phyloP scores from a whole-genome alignment of 495 filamentous ascomycete species.

The Physcia stellaris region DNA sequence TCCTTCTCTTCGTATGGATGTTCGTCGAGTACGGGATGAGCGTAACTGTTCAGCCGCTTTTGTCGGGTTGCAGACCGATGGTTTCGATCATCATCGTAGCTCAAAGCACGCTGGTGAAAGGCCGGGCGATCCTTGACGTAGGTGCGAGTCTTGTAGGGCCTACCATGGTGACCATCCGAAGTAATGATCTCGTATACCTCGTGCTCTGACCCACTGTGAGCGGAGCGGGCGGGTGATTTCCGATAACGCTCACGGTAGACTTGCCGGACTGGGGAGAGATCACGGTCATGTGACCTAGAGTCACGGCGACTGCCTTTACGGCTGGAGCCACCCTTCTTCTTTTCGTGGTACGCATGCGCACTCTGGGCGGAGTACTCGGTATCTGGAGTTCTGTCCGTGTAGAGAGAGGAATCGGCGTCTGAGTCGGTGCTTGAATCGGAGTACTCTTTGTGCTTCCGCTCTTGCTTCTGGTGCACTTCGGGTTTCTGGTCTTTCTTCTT shows the following conservation, averaged over 20 bases:
- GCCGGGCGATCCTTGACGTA: neutral
- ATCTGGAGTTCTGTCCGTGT: constrained; percentile 3
- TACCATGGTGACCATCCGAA: too few species aligned
- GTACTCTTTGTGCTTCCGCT: too few species aligned
- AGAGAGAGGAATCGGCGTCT: neutral
- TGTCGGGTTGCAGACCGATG: too few species aligned
- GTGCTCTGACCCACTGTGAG: too few species aligned
- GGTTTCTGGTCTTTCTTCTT: constrained; percentile 2
- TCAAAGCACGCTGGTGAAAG: neutral
- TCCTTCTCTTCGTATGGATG: too few species aligned
- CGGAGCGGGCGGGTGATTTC: constrained; percentile 1
- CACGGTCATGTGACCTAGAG: constrained; percentile 1
- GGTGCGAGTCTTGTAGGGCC: too few species aligned
- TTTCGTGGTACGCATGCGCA: neutral
- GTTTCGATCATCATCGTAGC: constrained; percentile 1
- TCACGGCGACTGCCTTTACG: constrained; percentile 1
- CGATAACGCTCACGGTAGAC: constrained; percentile 1
- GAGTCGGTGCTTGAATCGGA: neutral
- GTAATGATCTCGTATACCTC: too few species aligned
- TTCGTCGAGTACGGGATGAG: too few species aligned
- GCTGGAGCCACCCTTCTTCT: neutral
- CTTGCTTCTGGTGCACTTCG: neutral
- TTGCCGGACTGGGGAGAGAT: neutral
- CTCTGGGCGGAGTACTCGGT: constrained; percentile 1
- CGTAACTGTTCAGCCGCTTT: too few species aligned